phyloP scores from a whole-genome alignment of 208 protist species.

The Kentomonas sorsogonicus region DNA sequence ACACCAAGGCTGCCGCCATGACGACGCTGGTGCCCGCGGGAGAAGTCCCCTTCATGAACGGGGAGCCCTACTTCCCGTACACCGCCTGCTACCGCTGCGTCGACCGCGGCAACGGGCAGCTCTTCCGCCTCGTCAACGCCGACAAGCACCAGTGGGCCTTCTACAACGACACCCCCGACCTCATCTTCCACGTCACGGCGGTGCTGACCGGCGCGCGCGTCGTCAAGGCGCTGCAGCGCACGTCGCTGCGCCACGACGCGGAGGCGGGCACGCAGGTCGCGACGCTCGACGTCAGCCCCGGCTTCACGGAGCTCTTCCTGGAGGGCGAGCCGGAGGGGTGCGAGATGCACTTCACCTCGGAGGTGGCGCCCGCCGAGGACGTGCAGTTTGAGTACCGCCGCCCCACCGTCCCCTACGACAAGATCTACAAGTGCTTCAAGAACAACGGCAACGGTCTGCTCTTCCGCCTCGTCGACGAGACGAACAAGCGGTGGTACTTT shows the following conservation, averaged over 20 bases:
- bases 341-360: slow-evolving; percentile 52
- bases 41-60: slow-evolving; percentile 19
- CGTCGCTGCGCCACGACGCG: background rate
- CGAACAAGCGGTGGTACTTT: slow-evolving; percentile 31
- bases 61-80: slow-evolving; percentile 14
- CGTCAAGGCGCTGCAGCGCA: slow-evolving; percentile 28
- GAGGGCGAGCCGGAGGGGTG: slow-evolving; percentile 45
- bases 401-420: slow-evolving; percentile 54
- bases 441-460: slow-evolving; percentile 62
- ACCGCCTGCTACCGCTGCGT: slow-evolving; percentile 43
- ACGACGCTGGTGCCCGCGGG: slow-evolving; percentile 5
- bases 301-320: slow-evolving; percentile 74
- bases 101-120: slow-evolving; percentile 35
- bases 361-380: slow-evolving; percentile 38
- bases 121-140: slow-evolving; percentile 65
- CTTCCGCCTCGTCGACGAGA: slow-evolving; percentile 55
- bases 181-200: slow-evolving; percentile 25
- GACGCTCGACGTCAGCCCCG: slow-evolving; percentile 63
- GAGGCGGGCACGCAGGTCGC: slow-evolving; percentile 30
- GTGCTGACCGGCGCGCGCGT: slow-evolving; percentile 27
- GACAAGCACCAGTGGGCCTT: slow-evolving; percentile 48
- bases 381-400: slow-evolving; percentile 50
- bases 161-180: slow-evolving; percentile 73
- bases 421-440: slow-evolving; percentile 75
- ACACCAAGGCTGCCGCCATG: too few species aligned